These are phyloP conservation scores for Corylus avellana DNA, from an alignment of 306 rosid genomes.

Conservation along the genomic window DNA sequence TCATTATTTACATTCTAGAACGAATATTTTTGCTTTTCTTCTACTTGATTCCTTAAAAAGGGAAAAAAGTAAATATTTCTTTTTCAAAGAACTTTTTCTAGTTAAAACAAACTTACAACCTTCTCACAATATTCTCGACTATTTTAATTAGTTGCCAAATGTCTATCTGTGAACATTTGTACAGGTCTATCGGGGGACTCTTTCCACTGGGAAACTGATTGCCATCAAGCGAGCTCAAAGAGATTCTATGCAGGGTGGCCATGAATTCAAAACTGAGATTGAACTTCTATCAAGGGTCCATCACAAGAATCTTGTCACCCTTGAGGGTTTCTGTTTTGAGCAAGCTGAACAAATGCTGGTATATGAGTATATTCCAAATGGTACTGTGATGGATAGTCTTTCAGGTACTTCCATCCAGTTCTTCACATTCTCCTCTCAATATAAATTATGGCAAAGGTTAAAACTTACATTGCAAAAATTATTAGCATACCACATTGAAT, in stretches of 20 bases:
- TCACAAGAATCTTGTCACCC: slow-evolving; percentile 53
- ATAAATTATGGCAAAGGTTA: not conserved
- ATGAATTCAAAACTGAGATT: slow-evolving; percentile 52
- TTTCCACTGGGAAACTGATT: slow-evolving; percentile 38
- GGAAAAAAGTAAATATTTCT: too few species aligned
- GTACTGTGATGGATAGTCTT: slow-evolving; percentile 38
- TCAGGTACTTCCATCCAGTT: slow-evolving; percentile 34
- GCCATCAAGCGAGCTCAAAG: slow-evolving; percentile 51
- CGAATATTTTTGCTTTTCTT: not conserved
- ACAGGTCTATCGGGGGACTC: slow-evolving; percentile 49
- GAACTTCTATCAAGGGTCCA: slow-evolving; percentile 64
- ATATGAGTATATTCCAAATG: slow-evolving; percentile 48
- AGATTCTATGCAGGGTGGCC: slow-evolving; percentile 42
- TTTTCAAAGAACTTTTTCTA: not conserved
- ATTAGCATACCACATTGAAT: too few species aligned
- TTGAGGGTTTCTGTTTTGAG: slow-evolving; percentile 56
- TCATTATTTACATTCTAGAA: not conserved
- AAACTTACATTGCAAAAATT: too few species aligned
- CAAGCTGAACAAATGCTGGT: slow-evolving; percentile 58
- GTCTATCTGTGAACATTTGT: not conserved
- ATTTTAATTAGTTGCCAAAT: not conserved
- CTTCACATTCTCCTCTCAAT: not conserved
- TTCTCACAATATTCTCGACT: not conserved
- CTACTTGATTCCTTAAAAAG: not conserved
- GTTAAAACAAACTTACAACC: not conserved